phyloP scores from a whole-genome alignment of 2,329 filamentous ascomycete genomes.

The Aspergillus amoenus region DNA sequence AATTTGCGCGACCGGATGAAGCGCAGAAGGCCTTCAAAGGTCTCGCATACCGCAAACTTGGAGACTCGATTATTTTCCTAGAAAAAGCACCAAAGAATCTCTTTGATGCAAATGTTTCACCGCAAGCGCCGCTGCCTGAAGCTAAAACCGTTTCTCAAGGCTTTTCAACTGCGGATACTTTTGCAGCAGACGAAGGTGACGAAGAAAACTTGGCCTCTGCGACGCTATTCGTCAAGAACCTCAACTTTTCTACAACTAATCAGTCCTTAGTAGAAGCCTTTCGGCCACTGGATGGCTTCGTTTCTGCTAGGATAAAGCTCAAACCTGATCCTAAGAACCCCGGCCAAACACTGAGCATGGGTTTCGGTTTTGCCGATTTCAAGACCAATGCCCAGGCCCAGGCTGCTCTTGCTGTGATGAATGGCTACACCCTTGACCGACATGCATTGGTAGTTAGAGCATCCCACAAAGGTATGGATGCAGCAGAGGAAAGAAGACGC shows the following conservation, averaged over 20 bases:
- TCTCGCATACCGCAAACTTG: conserved; percentile 85
- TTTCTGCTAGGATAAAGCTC: conserved; percentile 87
- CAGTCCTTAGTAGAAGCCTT: conserved; percentile 75
- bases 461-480: conserved; percentile 83
- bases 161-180: conserved; percentile 44
- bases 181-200: conserved; percentile 41
- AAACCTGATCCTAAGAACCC: conserved; percentile 90
- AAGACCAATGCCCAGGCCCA: conserved; percentile 73
- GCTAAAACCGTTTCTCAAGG: conserved; percentile 38
- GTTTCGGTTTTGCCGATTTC: conserved; percentile 94
- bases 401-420: conserved; percentile 79
- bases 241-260: conserved; percentile 87
- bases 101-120: conserved; percentile 52
- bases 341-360: conserved; percentile 89
- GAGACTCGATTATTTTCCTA: conserved; percentile 86
- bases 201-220: conserved; percentile 57
- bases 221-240: conserved; percentile 90
- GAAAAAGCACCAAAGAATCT: conserved; percentile 89
- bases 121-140: conserved; percentile 30
- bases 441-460: conserved; percentile 82
- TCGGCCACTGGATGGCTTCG: conserved; percentile 78
- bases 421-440: conserved; percentile 81
- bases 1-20: conserved; percentile 76
- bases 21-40: conserved; percentile 80
- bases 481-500: conserved; percentile 79